Percentiles rank a stretch among this genome's conserved stretches.
Evolutionary conservation across 192 early-diverging fungal species (phyloP).

Genomic region (Coemansia sp.): DNA sequence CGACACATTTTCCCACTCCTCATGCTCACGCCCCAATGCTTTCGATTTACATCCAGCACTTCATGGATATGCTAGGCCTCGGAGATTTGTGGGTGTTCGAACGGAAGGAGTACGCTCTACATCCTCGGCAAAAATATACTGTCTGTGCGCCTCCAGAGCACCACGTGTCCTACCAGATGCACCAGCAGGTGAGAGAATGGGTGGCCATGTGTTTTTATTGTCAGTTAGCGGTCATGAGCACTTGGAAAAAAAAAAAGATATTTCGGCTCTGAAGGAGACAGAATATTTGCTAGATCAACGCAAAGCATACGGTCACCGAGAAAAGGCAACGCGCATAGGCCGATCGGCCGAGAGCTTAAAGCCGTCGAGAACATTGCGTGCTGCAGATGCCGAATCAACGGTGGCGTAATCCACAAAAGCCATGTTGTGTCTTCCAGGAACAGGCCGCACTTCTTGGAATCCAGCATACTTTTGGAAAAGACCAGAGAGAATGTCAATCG

Average conservation of each 20-base stretch:
- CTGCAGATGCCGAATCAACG: conserved; percentile 30
- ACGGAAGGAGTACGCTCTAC: neutral
- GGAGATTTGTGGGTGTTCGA: neutral
- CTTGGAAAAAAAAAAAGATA: neutral
- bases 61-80: neutral
- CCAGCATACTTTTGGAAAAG: conserved; percentile 53
- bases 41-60: neutral
- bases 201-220: neutral
- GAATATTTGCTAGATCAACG: neutral
- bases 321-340: conserved; percentile 43
- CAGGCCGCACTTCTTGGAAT: conserved; percentile 39
- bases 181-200: neutral
- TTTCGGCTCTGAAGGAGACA: neutral
- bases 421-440: conserved; percentile 34
- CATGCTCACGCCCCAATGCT: neutral
- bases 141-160: neutral
- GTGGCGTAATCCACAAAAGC: conserved; percentile 51
- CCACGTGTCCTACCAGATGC: neutral
- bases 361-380: conserved; percentile 42
- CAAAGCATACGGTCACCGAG: conserved; percentile 13
- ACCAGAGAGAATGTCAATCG: conserved; percentile 30
- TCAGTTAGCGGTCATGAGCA: neutral
- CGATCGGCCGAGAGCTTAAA: conserved; percentile 32
- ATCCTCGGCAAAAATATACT: neutral
- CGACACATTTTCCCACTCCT: neutral